Conservation (phyloP, 768 basidiomycete species). For the Lactifluus subvellereus region DNA sequence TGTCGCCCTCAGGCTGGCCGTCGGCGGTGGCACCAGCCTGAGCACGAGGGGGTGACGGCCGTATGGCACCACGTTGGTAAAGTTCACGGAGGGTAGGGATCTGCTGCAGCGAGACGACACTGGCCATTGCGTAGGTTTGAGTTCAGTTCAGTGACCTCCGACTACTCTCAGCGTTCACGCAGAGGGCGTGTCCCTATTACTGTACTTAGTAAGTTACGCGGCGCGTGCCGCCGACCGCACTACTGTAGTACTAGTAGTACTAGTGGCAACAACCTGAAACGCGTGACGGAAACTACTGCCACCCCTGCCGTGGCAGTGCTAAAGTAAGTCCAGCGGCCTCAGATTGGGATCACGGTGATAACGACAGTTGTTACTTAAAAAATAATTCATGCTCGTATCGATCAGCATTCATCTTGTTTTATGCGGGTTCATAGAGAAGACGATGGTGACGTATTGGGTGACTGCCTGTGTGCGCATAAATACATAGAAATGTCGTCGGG, state of each 20-base stretch:
- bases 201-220: no score
- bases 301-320: no score
- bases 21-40: not conserved
- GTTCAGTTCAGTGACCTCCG: not conserved
- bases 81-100: constrained; percentile 54
- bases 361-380: no score
- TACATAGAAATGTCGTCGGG: no score
- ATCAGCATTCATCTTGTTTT: not conserved
- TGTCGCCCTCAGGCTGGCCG: constrained; percentile 4
- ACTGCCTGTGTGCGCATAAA: not conserved
- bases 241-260: no score
- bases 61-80: constrained; percentile 41
- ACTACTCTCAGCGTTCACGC: not conserved
- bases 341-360: not conserved
- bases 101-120: constrained; percentile 34
- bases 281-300: no score
- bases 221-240: no score
- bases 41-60: not conserved
- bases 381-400: not conserved
- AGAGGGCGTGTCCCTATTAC: no score
- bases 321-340: no score
- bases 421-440: not conserved
- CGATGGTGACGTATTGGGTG: not conserved
- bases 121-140: not conserved
- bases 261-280: no score